Evolutionary conservation across 768 basidiomycete species (phyloP), one percentile per base, ranked within the genome.

Genomic region (Mycena vulgaris): DNA sequence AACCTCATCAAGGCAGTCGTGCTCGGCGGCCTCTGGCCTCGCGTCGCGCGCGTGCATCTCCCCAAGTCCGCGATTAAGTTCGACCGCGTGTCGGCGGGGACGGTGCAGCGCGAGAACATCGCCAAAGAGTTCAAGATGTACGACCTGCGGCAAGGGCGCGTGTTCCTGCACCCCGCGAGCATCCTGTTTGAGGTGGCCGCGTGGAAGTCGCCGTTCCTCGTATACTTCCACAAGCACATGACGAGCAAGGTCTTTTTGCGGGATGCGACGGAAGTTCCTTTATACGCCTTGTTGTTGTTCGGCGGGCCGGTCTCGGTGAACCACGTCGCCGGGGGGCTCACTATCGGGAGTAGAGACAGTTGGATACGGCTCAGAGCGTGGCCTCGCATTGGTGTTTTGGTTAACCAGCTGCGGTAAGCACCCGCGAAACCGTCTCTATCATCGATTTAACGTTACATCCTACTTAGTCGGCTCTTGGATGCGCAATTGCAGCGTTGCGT

Each of bases 201-300:
- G 40, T 95, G 96, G 90, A 92, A 89, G 63, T 87, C 90, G 19
- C 92, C 92, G 3, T 95, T 95, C 80, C 75, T 97, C 52, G 88
- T 91, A 11, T 98, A 94, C 79, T 97, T 96, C 80, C 87, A 90
- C 73, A 94, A 95, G 78, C 89, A 92, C 63, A 84, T 89, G 84
- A 95, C 95, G 14, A 92, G 85, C 21, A 97, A 98, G 79, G 85
- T 95, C 1, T 98, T 93, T 79, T 76, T 98, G 71, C 87, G 95
- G 49, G 96, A 96, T 78, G 95, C 90, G 7, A 96, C 94, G 1
- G 93, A 97, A 87, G 95, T 96, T n/a, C 95, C 96, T 8, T 81
- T 96, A n/a, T 97, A 95, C 77, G 93, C 90, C 1, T 81, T 97
- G 17, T 80, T 98, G 31, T 83, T 98, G 10, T 95, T 97, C 74